phyloP scores from a whole-genome alignment of 108 stramenopile genomes.

The Aurantiochytrium sp. region DNA sequence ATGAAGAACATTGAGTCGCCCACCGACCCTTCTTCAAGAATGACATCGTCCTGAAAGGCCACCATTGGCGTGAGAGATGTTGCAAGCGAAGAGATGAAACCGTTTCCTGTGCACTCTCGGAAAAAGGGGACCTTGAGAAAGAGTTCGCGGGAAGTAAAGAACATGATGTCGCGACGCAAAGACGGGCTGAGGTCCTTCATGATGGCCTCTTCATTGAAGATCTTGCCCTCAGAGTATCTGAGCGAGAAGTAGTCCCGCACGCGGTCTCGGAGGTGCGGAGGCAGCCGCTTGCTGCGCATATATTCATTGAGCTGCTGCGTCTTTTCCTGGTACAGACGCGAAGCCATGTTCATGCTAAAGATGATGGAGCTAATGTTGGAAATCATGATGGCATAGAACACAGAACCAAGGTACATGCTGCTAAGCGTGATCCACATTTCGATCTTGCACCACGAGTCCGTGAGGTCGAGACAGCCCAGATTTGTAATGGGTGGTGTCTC shows the following conservation, averaged over 20 bases:
- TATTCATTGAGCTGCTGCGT: slow-evolving; percentile 52
- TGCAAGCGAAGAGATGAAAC: slow-evolving; percentile 48
- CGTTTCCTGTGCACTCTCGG: slow-evolving; percentile 21
- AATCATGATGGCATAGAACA: slow-evolving; percentile 59
- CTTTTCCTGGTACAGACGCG: slow-evolving; percentile 53
- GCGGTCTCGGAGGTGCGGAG: slow-evolving; percentile 49
- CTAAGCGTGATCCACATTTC: slow-evolving; percentile 56
- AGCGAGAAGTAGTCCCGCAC: slow-evolving; percentile 58
- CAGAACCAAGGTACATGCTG: slow-evolving; percentile 54
- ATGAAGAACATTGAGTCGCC: slow-evolving; percentile 62
- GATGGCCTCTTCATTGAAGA: slow-evolving; percentile 52
- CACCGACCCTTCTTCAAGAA: slow-evolving; percentile 47
- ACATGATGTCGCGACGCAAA: slow-evolving; percentile 50
- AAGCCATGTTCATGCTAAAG: slow-evolving; percentile 52
- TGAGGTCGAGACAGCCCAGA: slow-evolving; percentile 42
- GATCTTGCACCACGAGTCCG: slow-evolving; percentile 49
- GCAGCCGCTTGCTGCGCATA: slow-evolving; percentile 58
- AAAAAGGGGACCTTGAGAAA: slow-evolving; percentile 54
- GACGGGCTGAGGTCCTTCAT: slow-evolving; percentile 48
- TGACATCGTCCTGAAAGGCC: slow-evolving; percentile 50
- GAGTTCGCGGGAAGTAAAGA: slow-evolving; percentile 48
- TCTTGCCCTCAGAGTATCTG: slow-evolving; percentile 54
- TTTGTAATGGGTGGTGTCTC: slow-evolving; percentile 58
- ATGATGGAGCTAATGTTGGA: slow-evolving; percentile 54
- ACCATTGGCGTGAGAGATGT: slow-evolving; percentile 46